Evolutionary conservation across 768 basidiomycete species (phyloP).

Genomic region (Auricularia sp.): DNA sequence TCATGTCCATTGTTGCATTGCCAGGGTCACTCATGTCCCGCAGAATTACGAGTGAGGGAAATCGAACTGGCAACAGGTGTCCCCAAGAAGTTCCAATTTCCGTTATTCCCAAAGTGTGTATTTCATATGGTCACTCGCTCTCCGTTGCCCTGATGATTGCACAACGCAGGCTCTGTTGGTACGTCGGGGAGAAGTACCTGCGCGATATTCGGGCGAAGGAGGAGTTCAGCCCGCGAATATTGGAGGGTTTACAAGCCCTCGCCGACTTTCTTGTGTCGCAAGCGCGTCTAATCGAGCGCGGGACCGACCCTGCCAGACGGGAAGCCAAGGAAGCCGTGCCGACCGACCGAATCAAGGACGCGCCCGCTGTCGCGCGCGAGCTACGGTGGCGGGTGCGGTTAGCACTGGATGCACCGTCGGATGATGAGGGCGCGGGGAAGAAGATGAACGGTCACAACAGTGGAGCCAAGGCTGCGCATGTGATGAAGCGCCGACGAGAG

Average conservation of each 20-base stretch:
- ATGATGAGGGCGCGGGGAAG: slow-evolving; percentile 44
- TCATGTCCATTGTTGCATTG: not conserved
- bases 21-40: not conserved
- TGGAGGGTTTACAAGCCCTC: slow-evolving; percentile 60
- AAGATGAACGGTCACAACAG: slow-evolving; percentile 18
- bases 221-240: slow-evolving; percentile 46
- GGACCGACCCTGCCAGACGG: slow-evolving; percentile 58
- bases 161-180: slow-evolving; percentile 69
- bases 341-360: slow-evolving; percentile 69
- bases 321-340: slow-evolving; percentile 78
- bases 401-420: slow-evolving; percentile 51
- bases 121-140: slow-evolving; percentile 7
- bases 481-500: slow-evolving; percentile 7
- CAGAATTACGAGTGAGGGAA: slow-evolving; percentile 79
- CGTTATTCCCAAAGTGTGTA: slow-evolving; percentile 61
- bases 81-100: slow-evolving; percentile 85
- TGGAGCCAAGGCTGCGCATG: slow-evolving; percentile 17
- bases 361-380: slow-evolving; percentile 70
- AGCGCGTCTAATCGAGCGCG: slow-evolving; percentile 58
- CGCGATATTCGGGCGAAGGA: slow-evolving; percentile 55
- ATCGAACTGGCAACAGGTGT: slow-evolving; percentile 91
- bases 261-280: slow-evolving; percentile 76
- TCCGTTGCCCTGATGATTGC: not conserved
- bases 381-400: slow-evolving; percentile 71
- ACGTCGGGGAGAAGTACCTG: slow-evolving; percentile 72